Evolutionary conservation across 306 rosid species (phyloP), one percentile per base, ranked within the genome.

Genomic region (Morella rubra): DNA sequence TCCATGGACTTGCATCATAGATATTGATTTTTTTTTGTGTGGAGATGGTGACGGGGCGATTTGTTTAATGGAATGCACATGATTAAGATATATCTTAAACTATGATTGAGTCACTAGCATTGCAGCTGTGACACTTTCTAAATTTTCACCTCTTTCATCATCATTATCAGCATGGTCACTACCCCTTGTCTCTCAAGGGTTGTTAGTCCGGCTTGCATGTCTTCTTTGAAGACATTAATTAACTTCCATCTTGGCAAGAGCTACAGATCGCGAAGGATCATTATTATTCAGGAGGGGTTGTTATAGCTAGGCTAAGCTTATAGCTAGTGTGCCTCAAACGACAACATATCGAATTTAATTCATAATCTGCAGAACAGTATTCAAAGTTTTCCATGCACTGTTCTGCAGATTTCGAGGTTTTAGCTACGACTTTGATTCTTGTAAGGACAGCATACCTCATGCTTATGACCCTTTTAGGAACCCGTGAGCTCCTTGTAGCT

Each of bases 401-500:
- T 9, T 49, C 53, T 49, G 16, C 16, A 49, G 53, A 12, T 49
- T 49, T 15, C 16, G 16, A 49, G 27, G 64, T 58, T 27, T 58
- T 16, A 60, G 14, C 45, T 32, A 32, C 40, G 44, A 32, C 68
- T 8, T 61, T 61, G 68, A 61, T 32, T 27, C 68, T 61, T 6
- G 7, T 15, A 61, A 13, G 8, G 19, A 13, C 44, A 61, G 68
- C 68, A 27, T 27, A 61, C 4, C 40, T 10, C 24, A 55, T 61
- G 52, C 50, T 44, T 51, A 52, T 19, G 40, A 54, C 15, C 6
- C 37, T 51, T 64, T 67, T 46, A 52, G 74, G 44, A 70, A n/a
- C 80, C 80, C 84, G 78, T 84, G 85, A 84, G 67, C 76, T 74
- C 83, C 72, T 75, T 50, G 81, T 54, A 16, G 82, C 5, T 82